Base-by-base conservation (phyloP, 2,329 filamentous ascomycete species). In the Mollisiaceae sp. region DNA sequence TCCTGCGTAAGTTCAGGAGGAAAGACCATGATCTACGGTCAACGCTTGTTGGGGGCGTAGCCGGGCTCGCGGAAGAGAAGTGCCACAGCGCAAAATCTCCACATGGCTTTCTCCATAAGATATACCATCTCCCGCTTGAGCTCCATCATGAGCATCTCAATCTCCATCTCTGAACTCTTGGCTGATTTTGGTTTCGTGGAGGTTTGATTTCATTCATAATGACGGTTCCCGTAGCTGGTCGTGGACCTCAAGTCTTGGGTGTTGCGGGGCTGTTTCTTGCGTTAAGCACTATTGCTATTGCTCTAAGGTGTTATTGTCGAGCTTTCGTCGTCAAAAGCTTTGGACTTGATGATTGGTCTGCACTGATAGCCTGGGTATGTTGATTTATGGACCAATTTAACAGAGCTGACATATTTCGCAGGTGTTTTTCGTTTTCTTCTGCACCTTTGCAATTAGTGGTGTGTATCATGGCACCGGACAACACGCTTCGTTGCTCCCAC, bases 191-290 rank as follows among this genome's bases (percentile, higher is more conserved):
- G 27, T 18, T 32, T 14, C n/a, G 12, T 54, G 50, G 27, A 32
- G 50, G 8, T 54, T 54, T 35, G 27, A 32, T 54, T 54, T 35
- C 8, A 12, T 27, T 24, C 27, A 54, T 6, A 47, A 54, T 54
- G 45, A 54, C 59, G 24, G 58, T 65, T 38, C 36, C 63, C 39
- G 22, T 55, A n/a, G 65, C 57, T 11, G 62, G 66, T 32, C 68
- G 73, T 67, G 72, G 69, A 38, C 63, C 70, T 24, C 63, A 74
- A 57, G 64, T 73, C 64, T 27, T 79, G 20, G 74, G 79, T 12
- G 75, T 81, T 61, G 66, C 78, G 43, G 67, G 71, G 60, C 67
- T 76, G 4, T 79, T 82, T 55, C 47, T 81, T 18, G 62, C 77
- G 5, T 54, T 81, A 9, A 75, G 74, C 8, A 75, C 76, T 14